These are phyloP conservation scores for Ramaria sp. DNA, from an alignment of 768 basidiomycete species.

Conservation along the genomic window DNA sequence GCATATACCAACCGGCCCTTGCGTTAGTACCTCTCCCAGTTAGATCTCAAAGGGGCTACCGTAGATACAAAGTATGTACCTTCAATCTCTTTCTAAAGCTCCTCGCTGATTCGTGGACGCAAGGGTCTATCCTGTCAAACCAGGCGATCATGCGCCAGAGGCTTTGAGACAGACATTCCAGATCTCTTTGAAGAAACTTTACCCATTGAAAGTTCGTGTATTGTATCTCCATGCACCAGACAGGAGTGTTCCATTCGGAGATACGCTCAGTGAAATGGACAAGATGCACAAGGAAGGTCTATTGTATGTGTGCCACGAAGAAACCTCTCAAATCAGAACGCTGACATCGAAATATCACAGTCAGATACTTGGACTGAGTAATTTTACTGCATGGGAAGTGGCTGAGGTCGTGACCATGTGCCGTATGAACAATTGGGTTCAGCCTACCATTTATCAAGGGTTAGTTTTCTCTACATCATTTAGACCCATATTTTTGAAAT, in stretches of 20 bases:
- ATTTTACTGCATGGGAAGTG: conserved; percentile 45
- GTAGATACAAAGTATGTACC: conserved; percentile 38
- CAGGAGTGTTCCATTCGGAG: conserved; percentile 42
- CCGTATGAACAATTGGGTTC: conserved; percentile 39
- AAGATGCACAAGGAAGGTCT: conserved; percentile 33
- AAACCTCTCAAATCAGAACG: background rate
- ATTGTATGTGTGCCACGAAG: background rate
- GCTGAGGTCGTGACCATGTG: conserved; percentile 51
- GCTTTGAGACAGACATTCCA: conserved; percentile 25
- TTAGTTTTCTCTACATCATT: background rate
- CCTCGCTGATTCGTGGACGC: background rate
- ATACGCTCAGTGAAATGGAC: conserved; percentile 42
- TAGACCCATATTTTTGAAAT: background rate
- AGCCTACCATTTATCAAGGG: conserved; percentile 41
- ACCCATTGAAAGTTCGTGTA: conserved; percentile 34
- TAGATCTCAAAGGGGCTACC: conserved; percentile 28
- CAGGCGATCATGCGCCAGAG: conserved; percentile 28
- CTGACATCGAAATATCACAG: conserved; percentile 17
- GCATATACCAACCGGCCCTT: background rate
- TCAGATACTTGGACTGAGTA: conserved; percentile 54
- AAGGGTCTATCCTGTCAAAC: conserved; percentile 30
- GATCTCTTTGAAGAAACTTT: conserved; percentile 31
- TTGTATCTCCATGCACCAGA: conserved; percentile 56
- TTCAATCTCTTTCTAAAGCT: background rate
- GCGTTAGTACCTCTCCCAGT: conserved; percentile 27